Conservation (phyloP, 441 rosid species). For the Erysimum pusillum region DNA sequence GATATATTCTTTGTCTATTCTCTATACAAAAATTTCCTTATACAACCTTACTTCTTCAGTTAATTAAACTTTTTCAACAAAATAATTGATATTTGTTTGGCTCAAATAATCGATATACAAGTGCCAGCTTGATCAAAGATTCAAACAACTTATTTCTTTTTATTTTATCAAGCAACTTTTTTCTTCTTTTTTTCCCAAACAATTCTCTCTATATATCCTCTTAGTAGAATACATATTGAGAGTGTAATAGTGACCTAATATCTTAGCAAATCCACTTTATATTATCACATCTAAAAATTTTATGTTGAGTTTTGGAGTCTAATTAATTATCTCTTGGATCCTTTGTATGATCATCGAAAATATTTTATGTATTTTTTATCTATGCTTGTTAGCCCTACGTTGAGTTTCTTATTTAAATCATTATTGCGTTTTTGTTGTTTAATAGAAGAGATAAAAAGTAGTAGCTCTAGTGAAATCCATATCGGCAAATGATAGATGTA, state of each 20-base stretch:
- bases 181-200: no score
- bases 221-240: no score
- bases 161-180: not conserved
- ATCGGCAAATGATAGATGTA: no score
- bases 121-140: conserved; percentile 26
- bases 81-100: conserved; percentile 13
- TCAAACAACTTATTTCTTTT: not conserved
- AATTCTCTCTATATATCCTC: no score
- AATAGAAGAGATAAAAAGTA: no score
- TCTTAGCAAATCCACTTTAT: conserved; percentile 9
- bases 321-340: not conserved
- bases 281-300: not conserved
- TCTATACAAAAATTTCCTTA: not conserved
- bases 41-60: conserved; percentile 30
- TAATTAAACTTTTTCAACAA: not conserved
- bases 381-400: no score
- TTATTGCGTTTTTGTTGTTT: no score
- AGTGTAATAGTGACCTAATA: not conserved
- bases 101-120: conserved; percentile 2
- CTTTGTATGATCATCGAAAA: no score
- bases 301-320: not conserved
- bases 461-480: no score
- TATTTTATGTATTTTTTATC: no score
- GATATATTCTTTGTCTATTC: conserved; percentile 18
- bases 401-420: no score